A percentile compares a stretch with the other conserved stretches of the same genome.
phyloP scores from a whole-genome alignment of 176 grass and related monocot species.

The Oryza meyeriana region DNA sequence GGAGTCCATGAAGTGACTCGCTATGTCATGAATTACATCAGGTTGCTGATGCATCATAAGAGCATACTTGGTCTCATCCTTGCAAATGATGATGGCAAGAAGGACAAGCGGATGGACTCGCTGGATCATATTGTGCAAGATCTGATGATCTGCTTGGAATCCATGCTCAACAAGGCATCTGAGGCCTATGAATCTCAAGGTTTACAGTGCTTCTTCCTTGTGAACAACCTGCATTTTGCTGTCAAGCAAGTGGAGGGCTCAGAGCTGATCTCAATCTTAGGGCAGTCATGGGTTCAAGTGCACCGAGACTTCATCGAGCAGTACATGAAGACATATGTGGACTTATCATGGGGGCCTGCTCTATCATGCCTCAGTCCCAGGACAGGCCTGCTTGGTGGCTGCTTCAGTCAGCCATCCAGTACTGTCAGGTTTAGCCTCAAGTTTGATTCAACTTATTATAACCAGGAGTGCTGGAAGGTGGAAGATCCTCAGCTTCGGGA shows the following conservation, averaged over 20 bases:
- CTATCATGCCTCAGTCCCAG: neutral
- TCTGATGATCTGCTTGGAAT: conserved; percentile 3
- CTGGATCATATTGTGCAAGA: neutral
- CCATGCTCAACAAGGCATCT: neutral
- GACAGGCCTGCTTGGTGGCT: neutral
- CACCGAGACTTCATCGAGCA: neutral
- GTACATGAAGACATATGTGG: neutral
- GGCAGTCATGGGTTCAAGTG: conserved; percentile 5
- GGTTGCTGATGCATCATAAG: conserved; percentile 11
- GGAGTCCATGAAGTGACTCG: neutral
- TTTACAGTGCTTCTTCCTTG: conserved; percentile 19
- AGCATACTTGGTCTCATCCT: neutral
- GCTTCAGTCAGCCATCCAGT: neutral
- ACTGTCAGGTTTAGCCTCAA: neutral
- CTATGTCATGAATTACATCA: conserved; percentile 32
- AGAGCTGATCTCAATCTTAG: conserved; percentile 1
- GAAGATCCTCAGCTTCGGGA: neutral
- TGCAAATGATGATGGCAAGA: neutral
- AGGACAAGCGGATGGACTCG: neutral
- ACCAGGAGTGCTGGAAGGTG: neutral
- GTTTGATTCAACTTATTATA: neutral
- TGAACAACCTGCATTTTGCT: conserved; percentile 21
- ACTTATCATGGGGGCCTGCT: conserved; percentile 1
- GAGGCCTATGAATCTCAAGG: conserved; percentile 6
- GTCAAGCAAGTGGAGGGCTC: conserved; percentile 16